Conservation (phyloP, 2,329 filamentous ascomycete species). For the Cyphellophora attinorum region DNA sequence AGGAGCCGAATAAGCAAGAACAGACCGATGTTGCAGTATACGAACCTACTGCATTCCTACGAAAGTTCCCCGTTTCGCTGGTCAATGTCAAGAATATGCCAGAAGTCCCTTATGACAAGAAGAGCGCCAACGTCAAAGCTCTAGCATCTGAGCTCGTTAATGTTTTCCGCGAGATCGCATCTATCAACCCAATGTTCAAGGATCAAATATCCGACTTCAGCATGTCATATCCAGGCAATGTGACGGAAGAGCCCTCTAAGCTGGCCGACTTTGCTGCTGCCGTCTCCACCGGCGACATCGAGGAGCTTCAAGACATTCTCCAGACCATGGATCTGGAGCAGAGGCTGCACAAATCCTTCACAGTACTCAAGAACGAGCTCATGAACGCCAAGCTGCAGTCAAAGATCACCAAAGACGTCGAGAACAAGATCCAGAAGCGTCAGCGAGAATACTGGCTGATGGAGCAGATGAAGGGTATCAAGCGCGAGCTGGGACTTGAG, state of each 20-base stretch:
- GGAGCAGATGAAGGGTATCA: slow-evolving; percentile 99
- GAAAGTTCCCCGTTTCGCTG: slow-evolving; percentile 83
- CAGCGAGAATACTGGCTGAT: slow-evolving; percentile 97
- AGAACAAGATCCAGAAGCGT: slow-evolving; percentile 92
- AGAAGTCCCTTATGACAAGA: slow-evolving; percentile 83
- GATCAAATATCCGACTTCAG: slow-evolving; percentile 97
- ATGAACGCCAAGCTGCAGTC: slow-evolving; percentile 96
- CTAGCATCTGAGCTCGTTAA: slow-evolving; percentile 97
- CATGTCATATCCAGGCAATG: slow-evolving; percentile 89
- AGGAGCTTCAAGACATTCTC: slow-evolving; percentile 85
- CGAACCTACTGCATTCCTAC: slow-evolving; percentile 83
- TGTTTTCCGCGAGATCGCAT: slow-evolving; percentile 94
- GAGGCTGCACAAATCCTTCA: slow-evolving; percentile 79
- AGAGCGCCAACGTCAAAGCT: slow-evolving; percentile 78
- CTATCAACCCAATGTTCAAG: slow-evolving; percentile 86
- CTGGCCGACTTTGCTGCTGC: slow-evolving; percentile 95
- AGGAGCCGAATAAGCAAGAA: slow-evolving; percentile 60
- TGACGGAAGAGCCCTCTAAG: slow-evolving; percentile 89
- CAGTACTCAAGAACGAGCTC: slow-evolving; percentile 92
- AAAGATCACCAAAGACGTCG: slow-evolving; percentile 96
- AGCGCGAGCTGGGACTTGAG: slow-evolving; percentile 88
- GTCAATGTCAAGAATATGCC: slow-evolving; percentile 90
- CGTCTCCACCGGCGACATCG: slow-evolving; percentile 85
- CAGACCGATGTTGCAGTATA: slow-evolving; percentile 51
- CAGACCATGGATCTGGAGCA: slow-evolving; percentile 85